Evolutionary conservation across 139 green algal genomes (phyloP).

Genomic region (Chlamydomonas schloesseri): DNA sequence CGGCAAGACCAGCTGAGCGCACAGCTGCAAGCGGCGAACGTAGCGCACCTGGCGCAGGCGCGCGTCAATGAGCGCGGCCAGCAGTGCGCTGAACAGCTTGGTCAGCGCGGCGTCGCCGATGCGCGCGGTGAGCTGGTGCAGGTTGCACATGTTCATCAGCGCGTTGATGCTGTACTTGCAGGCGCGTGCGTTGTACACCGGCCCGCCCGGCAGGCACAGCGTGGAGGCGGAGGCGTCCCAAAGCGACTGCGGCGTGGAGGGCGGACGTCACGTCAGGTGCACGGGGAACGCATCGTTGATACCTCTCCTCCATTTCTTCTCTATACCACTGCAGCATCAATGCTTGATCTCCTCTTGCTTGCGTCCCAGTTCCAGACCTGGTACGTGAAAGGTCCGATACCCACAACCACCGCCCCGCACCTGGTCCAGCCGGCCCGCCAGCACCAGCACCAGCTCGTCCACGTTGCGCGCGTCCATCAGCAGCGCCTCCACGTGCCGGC

Average conservation of each 20-base stretch:
- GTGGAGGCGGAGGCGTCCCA: constrained; percentile 42
- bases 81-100: constrained; percentile 26
- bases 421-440: constrained; percentile 45
- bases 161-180: constrained; percentile 96
- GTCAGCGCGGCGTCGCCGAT: constrained; percentile 17
- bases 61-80: constrained; percentile 47
- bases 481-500: constrained; percentile 30
- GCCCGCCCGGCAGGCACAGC: constrained; percentile 3
- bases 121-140: constrained; percentile 5
- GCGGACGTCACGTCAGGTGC: background rate
- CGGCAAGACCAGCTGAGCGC: no score
- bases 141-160: constrained; percentile 84
- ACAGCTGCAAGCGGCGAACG: no score
- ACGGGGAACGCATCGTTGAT: no score
- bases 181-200: constrained; percentile 43
- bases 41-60: constrained; percentile 28
- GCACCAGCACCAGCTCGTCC: constrained; percentile 49
- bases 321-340: no score
- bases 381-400: no score
- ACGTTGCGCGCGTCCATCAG: constrained; percentile 45
- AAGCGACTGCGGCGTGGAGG: constrained; percentile 54
- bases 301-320: no score
- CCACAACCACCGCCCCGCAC: no score
- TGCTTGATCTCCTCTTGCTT: no score
- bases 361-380: no score